Percentiles rank a stretch among this genome's conserved stretches.
Evolutionary conservation across 2,329 filamentous ascomycete species (phyloP).

Genomic region (Talaromyces sp.): DNA sequence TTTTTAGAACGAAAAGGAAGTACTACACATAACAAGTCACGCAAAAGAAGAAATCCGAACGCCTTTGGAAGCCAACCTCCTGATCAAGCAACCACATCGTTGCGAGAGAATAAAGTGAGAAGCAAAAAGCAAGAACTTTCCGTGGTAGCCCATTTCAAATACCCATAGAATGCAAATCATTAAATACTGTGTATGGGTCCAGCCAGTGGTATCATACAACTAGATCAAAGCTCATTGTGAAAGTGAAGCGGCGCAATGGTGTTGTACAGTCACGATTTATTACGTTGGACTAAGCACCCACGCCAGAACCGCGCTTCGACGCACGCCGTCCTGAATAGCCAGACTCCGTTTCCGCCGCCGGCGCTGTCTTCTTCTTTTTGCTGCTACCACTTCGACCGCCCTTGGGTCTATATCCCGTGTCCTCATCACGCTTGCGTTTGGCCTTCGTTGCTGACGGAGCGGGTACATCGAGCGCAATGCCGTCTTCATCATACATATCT

Average conservation of each 20-base stretch:
- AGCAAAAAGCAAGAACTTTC: not conserved
- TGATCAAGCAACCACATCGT: not conserved
- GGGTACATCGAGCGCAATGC: slow-evolving; percentile 37
- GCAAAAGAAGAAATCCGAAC: not conserved
- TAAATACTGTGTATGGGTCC: not conserved
- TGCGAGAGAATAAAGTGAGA: not conserved
- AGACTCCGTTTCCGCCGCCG: slow-evolving; percentile 39
- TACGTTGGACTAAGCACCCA: slow-evolving; percentile 11
- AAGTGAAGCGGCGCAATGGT: not conserved
- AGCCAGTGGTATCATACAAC: not conserved
- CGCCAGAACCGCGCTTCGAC: slow-evolving; percentile 21
- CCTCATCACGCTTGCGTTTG: slow-evolving; percentile 51
- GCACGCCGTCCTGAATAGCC: slow-evolving; percentile 18
- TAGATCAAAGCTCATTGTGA: not conserved
- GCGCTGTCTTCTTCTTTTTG: slow-evolving; percentile 37
- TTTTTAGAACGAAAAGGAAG: not conserved
- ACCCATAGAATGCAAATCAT: slow-evolving; percentile 1
- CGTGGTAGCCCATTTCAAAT: not conserved
- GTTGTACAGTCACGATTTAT: slow-evolving; percentile 2
- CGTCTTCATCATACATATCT: slow-evolving; percentile 46
- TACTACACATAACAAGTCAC: not conserved
- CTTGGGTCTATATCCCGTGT: slow-evolving; percentile 49
- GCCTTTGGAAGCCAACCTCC: not conserved
- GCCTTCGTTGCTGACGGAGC: slow-evolving; percentile 35
- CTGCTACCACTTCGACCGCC: slow-evolving; percentile 42